These are phyloP conservation scores for Usnea hakonensis DNA, from an alignment of 495 filamentous ascomycete species.

Conservation along the genomic window DNA sequence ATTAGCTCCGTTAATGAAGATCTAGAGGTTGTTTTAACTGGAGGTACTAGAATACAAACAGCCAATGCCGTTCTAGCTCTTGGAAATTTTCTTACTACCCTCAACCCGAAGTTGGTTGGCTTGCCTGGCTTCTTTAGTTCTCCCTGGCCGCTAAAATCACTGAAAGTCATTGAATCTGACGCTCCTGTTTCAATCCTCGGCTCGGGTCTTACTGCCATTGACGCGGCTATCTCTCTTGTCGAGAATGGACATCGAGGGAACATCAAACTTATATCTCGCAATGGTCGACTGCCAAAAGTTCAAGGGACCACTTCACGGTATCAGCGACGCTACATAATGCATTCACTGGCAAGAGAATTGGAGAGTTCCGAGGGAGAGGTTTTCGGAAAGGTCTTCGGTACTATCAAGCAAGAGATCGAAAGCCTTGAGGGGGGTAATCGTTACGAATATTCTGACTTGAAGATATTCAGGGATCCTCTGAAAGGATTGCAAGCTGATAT, in stretches of 20 bases:
- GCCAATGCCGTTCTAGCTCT: not conserved
- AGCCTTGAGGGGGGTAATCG: not conserved
- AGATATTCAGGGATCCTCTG: not conserved
- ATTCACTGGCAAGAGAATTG: not conserved
- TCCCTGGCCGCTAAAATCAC: not conserved
- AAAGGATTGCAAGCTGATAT: not conserved
- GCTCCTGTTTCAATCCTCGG: not conserved
- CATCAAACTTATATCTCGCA: not conserved
- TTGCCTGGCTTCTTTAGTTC: not conserved
- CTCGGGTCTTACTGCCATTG: not conserved
- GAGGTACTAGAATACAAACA: constrained; percentile 15
- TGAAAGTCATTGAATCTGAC: not conserved
- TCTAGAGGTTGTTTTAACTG: not conserved
- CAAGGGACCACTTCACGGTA: not conserved
- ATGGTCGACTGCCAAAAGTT: not conserved
- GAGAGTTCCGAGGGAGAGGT: not conserved
- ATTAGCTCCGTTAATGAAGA: not conserved
- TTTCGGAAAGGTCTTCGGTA: not conserved
- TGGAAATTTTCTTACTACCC: not conserved
- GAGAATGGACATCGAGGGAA: not conserved
- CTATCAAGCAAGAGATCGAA: not conserved
- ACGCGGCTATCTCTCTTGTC: not conserved
- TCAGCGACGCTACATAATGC: not conserved
- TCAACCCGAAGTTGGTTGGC: not conserved
- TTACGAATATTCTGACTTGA: not conserved